These are phyloP conservation scores for Sordaria brevicollis DNA, from an alignment of 495 filamentous ascomycete genomes.

Conservation along the genomic window DNA sequence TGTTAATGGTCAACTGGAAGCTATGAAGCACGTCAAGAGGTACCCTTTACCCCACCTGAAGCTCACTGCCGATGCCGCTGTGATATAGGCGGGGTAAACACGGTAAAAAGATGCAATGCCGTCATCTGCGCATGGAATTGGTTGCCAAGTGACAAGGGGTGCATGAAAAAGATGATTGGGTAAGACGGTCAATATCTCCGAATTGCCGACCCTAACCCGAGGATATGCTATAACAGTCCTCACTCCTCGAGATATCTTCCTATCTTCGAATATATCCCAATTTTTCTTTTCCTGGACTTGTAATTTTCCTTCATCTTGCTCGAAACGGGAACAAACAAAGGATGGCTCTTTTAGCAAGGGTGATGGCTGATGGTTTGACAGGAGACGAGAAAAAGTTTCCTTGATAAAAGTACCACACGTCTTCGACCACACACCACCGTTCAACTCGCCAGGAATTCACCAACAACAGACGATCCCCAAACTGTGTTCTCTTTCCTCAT, in stretches of 20 bases:
- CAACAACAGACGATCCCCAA: not conserved
- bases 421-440: not conserved
- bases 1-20: not conserved
- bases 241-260: too few species aligned
- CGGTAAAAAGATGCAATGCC: not conserved
- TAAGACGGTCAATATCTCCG: not conserved
- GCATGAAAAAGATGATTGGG: not conserved
- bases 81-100: not conserved
- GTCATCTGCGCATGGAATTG: not conserved
- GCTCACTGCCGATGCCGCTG: not conserved
- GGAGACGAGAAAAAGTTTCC: not conserved
- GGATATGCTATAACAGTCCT: not conserved
- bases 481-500: not conserved
- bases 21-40: too few species aligned
- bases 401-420: not conserved
- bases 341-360: not conserved
- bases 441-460: not conserved
- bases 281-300: too few species aligned
- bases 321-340: not conserved
- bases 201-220: not conserved
- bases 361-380: not conserved
- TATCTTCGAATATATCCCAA: too few species aligned
- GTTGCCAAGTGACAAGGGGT: not conserved
- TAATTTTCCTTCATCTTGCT: not conserved
- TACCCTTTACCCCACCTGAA: not conserved